Percentiles rank a stretch among this genome's conserved stretches.
phyloP scores from a whole-genome alignment of 2,329 filamentous ascomycete genomes.

The Nigrospora sphaerica region DNA sequence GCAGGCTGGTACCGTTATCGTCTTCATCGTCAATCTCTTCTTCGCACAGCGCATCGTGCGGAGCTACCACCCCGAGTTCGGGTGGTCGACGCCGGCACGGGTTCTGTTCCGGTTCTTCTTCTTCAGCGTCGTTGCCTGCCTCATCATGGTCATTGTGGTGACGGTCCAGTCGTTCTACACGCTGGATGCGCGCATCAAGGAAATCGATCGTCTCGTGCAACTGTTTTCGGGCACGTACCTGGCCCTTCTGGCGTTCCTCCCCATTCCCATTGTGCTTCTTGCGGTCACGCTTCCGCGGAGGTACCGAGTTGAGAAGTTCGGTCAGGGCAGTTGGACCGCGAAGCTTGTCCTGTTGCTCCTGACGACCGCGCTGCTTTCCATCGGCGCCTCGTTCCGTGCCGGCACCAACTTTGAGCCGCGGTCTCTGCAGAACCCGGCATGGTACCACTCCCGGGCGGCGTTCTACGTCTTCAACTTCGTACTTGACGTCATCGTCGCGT shows the following conservation, averaged over 20 bases:
- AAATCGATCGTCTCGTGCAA: slow-evolving; percentile 16
- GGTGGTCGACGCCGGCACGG: slow-evolving; percentile 24
- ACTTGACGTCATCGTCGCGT: slow-evolving; percentile 37
- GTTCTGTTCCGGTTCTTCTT: slow-evolving; percentile 19
- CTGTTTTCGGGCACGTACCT: slow-evolving; percentile 18
- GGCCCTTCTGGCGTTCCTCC: slow-evolving; percentile 19
- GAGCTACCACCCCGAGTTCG: slow-evolving; percentile 25
- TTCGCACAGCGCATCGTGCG: slow-evolving; percentile 30
- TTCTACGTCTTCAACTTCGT: slow-evolving; percentile 61
- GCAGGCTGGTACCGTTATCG: slow-evolving; percentile 26
- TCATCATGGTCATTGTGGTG: slow-evolving; percentile 23
- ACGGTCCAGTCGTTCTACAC: slow-evolving; percentile 21
- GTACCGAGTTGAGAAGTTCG: slow-evolving; percentile 38
- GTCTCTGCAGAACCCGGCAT: slow-evolving; percentile 37
- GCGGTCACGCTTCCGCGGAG: not conserved
- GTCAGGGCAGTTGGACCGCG: slow-evolving; percentile 42
- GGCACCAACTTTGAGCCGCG: slow-evolving; percentile 38
- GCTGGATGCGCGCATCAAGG: slow-evolving; percentile 9
- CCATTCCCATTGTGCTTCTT: slow-evolving; percentile 21
- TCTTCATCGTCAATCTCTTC: slow-evolving; percentile 30
- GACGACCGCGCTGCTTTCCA: slow-evolving; percentile 39
- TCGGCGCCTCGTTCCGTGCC: slow-evolving; percentile 51
- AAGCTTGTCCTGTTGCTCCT: slow-evolving; percentile 46
- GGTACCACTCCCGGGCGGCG: slow-evolving; percentile 49
- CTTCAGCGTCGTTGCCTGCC: slow-evolving; percentile 15